A percentile compares a stretch with the other conserved stretches of the same genome.
Evolutionary conservation across 352 stramenopile species (phyloP).

Genomic region (Aphanomyces astaci): DNA sequence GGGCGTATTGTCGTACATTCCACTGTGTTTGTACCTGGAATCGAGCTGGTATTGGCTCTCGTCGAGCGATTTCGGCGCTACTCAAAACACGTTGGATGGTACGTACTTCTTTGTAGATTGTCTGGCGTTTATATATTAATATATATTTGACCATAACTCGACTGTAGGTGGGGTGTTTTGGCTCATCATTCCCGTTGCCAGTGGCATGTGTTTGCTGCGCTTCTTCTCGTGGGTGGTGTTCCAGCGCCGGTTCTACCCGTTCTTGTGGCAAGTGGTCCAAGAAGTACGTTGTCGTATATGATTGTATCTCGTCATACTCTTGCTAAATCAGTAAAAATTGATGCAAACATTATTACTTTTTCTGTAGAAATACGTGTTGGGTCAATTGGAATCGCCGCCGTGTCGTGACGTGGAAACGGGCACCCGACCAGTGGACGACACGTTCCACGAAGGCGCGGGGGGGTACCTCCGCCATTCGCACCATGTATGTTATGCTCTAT

Average conservation of each 20-base stretch:
- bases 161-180: slow-evolving; percentile 37
- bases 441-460: neutral
- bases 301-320: neutral
- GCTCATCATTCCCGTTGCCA: slow-evolving; percentile 54
- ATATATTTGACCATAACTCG: too few relatives aligned
- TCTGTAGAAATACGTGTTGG: slow-evolving; percentile 17
- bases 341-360: neutral
- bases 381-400: neutral
- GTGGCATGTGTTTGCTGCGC: slow-evolving; percentile 47
- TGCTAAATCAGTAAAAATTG: too few relatives aligned
- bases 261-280: slow-evolving; percentile 76
- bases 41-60: slow-evolving; percentile 55
- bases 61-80: slow-evolving; percentile 57
- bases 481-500: neutral
- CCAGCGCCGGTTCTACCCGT: slow-evolving; percentile 62
- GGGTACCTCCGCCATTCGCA: neutral
- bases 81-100: slow-evolving; percentile 63
- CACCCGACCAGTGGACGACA: neutral
- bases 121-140: neutral
- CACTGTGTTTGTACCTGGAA: slow-evolving; percentile 53
- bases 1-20: slow-evolving; percentile 58
- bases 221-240: slow-evolving; percentile 67
- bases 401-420: neutral
- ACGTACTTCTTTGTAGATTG: slow-evolving; percentile 31
- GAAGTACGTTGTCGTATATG: slow-evolving; percentile 39